Percentiles rank a stretch among this genome's conserved stretches.
phyloP scores from a whole-genome alignment of 2,329 filamentous ascomycete genomes.

The Colletotrichum somersetense region DNA sequence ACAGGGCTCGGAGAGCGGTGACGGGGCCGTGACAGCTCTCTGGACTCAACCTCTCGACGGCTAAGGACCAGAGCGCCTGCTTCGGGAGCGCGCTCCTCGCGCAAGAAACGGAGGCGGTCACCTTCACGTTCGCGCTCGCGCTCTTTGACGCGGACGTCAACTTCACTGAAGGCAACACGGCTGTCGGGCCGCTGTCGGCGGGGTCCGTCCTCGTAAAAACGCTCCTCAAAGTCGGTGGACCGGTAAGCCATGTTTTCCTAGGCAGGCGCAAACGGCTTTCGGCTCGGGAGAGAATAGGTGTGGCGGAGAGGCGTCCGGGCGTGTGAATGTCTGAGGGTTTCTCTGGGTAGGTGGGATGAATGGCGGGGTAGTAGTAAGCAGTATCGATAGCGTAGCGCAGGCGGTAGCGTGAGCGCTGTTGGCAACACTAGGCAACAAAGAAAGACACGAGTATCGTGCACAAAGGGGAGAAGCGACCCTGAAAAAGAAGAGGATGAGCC shows the following conservation, averaged over 20 bases:
- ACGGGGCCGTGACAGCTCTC: slow-evolving; percentile 62
- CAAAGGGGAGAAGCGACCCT: slow-evolving; percentile 24
- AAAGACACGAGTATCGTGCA: slow-evolving; percentile 24
- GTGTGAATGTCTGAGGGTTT: slow-evolving; percentile 23
- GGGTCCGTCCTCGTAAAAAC: slow-evolving; percentile 45
- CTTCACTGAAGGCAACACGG: slow-evolving; percentile 46
- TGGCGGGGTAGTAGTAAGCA: slow-evolving; percentile 40
- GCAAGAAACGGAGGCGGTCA: slow-evolving; percentile 59
- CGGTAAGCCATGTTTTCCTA: slow-evolving; percentile 34
- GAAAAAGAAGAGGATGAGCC: slow-evolving; percentile 42
- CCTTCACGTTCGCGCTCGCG: slow-evolving; percentile 58
- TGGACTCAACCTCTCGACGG: slow-evolving; percentile 66
- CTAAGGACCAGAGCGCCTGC: slow-evolving; percentile 67
- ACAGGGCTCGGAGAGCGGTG: slow-evolving; percentile 59
- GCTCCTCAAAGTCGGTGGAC: slow-evolving; percentile 42
- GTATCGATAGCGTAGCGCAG: slow-evolving; percentile 27
- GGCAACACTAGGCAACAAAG: slow-evolving; percentile 15
- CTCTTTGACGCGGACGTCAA: slow-evolving; percentile 58
- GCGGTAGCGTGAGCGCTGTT: slow-evolving; percentile 32
- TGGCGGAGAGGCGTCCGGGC: slow-evolving; percentile 9
- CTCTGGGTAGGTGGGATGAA: slow-evolving; percentile 32
- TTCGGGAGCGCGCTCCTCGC: slow-evolving; percentile 62
- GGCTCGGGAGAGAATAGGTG: slow-evolving; percentile 16
- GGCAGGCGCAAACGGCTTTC: slow-evolving; percentile 17
- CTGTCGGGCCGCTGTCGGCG: slow-evolving; percentile 49